Percentiles rank a stretch among this genome's conserved stretches.
phyloP scores from a whole-genome alignment of 2,329 filamentous ascomycete genomes.

The Tolypocladium sp. region DNA sequence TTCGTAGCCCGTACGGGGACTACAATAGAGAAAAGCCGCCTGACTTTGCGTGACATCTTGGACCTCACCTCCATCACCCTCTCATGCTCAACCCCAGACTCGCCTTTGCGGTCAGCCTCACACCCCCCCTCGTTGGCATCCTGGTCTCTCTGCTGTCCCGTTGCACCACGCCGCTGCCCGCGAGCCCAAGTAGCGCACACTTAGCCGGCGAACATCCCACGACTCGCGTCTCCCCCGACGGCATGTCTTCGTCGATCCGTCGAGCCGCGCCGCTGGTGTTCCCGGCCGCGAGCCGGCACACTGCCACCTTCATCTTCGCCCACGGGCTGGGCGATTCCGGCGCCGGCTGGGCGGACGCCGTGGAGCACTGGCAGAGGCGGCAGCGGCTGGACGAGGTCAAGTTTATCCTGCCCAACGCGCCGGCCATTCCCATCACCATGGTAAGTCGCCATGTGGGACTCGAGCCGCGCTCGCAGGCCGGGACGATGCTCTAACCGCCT shows the following conservation, averaged over 20 bases:
- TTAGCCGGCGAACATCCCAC: neutral
- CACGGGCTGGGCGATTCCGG: slow-evolving; percentile 87
- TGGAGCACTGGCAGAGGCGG: slow-evolving; percentile 77
- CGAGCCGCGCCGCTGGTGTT: slow-evolving; percentile 54
- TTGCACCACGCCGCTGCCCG: neutral
- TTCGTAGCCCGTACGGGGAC: too few species aligned
- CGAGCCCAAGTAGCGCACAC: neutral
- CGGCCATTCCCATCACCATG: slow-evolving; percentile 72
- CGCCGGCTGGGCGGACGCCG: slow-evolving; percentile 69
- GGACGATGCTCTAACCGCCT: neutral
- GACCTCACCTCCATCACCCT: neutral
- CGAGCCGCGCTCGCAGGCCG: neutral
- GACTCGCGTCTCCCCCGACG: neutral
- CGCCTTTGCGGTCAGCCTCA: neutral
- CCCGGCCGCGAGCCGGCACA: slow-evolving; percentile 73
- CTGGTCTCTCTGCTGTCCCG: neutral
- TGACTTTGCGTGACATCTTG: neutral
- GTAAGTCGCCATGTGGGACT: slow-evolving; percentile 16
- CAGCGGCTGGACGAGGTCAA: slow-evolving; percentile 80
- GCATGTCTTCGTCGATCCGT: slow-evolving; percentile 16
- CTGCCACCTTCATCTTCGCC: slow-evolving; percentile 87
- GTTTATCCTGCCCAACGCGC: slow-evolving; percentile 90
- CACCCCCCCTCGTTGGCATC: neutral
- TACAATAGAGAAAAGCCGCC: too few species aligned
- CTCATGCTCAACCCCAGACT: neutral